A percentile compares a stretch with the other conserved stretches of the same genome.
phyloP scores from a whole-genome alignment of 805 yeast species.

The Yamadazyma sp. region DNA sequence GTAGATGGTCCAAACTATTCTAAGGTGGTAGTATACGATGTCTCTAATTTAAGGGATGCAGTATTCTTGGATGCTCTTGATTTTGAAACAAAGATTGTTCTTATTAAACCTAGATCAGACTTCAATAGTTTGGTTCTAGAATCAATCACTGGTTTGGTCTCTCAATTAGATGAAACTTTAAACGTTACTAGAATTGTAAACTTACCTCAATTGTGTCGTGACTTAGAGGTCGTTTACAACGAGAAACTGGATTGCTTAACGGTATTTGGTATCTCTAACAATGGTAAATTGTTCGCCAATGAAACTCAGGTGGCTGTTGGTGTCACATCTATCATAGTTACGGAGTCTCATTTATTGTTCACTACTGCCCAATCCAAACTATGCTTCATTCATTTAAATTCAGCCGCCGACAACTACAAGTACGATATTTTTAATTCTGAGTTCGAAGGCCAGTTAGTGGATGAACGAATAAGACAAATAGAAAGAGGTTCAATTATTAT shows the following conservation, averaged over 20 bases:
- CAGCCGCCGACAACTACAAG: slow-evolving; percentile 33
- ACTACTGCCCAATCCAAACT: slow-evolving; percentile 87
- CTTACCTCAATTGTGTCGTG: slow-evolving; percentile 72
- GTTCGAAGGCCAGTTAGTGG: slow-evolving; percentile 34
- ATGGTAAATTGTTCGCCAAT: slow-evolving; percentile 73
- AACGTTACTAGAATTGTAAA: slow-evolving; percentile 39
- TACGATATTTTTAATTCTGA: slow-evolving; percentile 31
- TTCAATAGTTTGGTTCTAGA: slow-evolving; percentile 55
- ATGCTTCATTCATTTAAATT: slow-evolving; percentile 72
- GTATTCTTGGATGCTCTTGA: slow-evolving; percentile 41
- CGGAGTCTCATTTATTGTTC: slow-evolving; percentile 70
- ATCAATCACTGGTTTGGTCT: slow-evolving; percentile 61
- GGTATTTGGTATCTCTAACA: slow-evolving; percentile 72
- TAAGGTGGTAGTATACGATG: slow-evolving; percentile 50
- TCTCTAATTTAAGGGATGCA: slow-evolving; percentile 44
- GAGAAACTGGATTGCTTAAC: slow-evolving; percentile 21
- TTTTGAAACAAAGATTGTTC: slow-evolving; percentile 50
- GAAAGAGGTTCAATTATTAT: slow-evolving; percentile 92
- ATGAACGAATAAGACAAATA: slow-evolving; percentile 83
- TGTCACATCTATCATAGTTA: slow-evolving; percentile 75
- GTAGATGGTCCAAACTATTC: slow-evolving; percentile 57
- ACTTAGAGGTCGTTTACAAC: slow-evolving; percentile 44
- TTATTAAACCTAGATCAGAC: slow-evolving; percentile 55
- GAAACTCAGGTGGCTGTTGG: slow-evolving; percentile 61
- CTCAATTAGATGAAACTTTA: slow-evolving; percentile 34